Evolutionary conservation across 176 grass and related monocot species (phyloP), one percentile per base, ranked within the genome.

Genomic region (Poa pratensis): DNA sequence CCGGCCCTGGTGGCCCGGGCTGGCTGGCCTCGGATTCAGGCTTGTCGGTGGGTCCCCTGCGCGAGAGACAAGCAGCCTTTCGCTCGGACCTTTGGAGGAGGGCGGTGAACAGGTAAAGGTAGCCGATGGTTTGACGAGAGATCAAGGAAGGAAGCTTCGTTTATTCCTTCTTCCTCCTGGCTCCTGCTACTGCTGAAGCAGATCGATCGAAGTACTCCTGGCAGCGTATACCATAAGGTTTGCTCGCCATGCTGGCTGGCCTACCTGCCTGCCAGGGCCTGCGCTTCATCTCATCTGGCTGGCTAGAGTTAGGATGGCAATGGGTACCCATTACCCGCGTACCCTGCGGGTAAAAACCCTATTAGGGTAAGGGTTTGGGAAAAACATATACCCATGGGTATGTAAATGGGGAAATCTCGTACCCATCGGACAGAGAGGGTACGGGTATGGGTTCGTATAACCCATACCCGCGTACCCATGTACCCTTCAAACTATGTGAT

Each of bases 121-220:
- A 7, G n/a, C 1, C 3, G 3, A 73, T 16, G 16, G 70, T 49
- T 79, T 72, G 69, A 69, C 75, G 73, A 26, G 57, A 89, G 83
- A 20, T 68, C 70, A 48, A 50, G 45, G 43, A 48, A 77, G 37
- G 92, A 94, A 91, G 92, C 86, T 94, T 94, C 90, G 79, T 54
- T 87, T 82, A 55, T 87, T 81, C 88, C 86, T 75, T 58, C 86
- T 66, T 58, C 22, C 32, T 39, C 14, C 30, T 23, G n/a, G 19
- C 65, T 23, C 7, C 20, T 12, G 58, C 8, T 52, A 6, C n/a
- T 69, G 3, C 8, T 50, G 35, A 19, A 62, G 22, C 9, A 48
- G 69, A 72, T 72, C 0, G 39, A n/a, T 23, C 9, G 9, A 40
- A 8, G 32, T 20, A 6, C 7, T 9, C 20, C 34, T 69, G 17